Evolutionary conservation across 805 yeast genomes (phyloP).

Genomic region (Pichia manshurica): DNA sequence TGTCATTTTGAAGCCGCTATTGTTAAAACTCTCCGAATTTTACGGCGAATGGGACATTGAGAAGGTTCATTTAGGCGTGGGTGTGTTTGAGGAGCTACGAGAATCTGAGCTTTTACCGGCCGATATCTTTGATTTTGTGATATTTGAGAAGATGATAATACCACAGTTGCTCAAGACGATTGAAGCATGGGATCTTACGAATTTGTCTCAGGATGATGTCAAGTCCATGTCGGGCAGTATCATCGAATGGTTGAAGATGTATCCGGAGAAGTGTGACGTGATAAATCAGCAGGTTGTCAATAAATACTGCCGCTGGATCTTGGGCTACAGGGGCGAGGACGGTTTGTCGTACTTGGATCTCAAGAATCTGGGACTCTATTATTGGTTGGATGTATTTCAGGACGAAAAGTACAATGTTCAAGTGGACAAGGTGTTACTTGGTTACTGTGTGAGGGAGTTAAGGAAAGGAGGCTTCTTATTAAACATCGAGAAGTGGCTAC

Average conservation of each 20-base stretch:
- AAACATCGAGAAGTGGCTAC: too few species aligned
- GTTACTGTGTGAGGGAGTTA: background rate
- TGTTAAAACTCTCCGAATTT: constrained; percentile 3
- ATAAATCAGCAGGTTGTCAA: background rate
- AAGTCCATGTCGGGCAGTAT: background rate
- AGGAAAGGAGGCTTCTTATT: background rate
- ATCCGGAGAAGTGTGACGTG: background rate
- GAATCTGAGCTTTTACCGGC: constrained; percentile 3
- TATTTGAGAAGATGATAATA: constrained; percentile 24
- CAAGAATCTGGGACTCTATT: background rate
- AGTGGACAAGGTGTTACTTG: background rate
- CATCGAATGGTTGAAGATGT: background rate
- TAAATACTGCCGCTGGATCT: background rate
- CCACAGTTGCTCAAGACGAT: constrained; percentile 35
- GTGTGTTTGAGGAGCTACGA: constrained; percentile 31
- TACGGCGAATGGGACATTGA: constrained; percentile 7
- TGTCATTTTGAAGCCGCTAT: constrained; percentile 9
- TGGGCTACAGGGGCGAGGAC: background rate
- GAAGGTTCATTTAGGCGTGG: constrained; percentile 7
- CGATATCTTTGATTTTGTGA: background rate
- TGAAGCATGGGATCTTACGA: background rate
- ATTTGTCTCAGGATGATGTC: background rate
- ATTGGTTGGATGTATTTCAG: background rate
- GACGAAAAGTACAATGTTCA: background rate
- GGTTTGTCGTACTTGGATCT: background rate